These are phyloP conservation scores for Amylocystis lapponica DNA, from an alignment of 768 basidiomycete species.

Conservation along the genomic window DNA sequence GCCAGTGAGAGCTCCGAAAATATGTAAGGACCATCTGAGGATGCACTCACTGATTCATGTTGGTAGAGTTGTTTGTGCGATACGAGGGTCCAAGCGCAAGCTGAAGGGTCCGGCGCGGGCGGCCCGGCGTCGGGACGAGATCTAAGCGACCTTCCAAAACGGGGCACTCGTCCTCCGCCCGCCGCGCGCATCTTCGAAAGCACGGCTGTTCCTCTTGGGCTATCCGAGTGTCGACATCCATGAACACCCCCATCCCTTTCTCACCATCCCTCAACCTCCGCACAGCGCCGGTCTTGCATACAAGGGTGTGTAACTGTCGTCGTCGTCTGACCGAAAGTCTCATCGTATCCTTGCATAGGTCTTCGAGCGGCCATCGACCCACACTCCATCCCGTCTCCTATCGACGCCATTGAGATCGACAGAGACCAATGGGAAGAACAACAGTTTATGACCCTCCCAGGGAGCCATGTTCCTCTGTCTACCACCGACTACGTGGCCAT, in stretches of 20 bases:
- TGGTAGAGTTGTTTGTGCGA: too few relatives aligned
- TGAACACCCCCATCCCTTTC: conserved; percentile 14
- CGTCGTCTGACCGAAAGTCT: background rate
- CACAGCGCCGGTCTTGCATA: conserved; percentile 51
- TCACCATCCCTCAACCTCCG: conserved; percentile 50
- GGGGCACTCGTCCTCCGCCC: background rate
- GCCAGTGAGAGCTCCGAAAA: too few relatives aligned
- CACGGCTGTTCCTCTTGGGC: background rate
- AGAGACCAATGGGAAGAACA: conserved; percentile 72
- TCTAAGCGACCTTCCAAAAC: background rate
- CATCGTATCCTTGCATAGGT: conserved; percentile 37
- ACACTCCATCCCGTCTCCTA: conserved; percentile 86
- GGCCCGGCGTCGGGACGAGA: too few relatives aligned
- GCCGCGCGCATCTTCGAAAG: background rate
- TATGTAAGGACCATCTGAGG: too few relatives aligned
- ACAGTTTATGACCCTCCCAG: conserved; percentile 57
- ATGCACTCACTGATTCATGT: too few relatives aligned
- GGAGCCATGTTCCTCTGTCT: conserved; percentile 69
- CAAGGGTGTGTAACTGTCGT: conserved; percentile 27
- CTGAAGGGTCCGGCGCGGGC: too few relatives aligned
- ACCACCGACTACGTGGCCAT: conserved; percentile 85
- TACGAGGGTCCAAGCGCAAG: too few relatives aligned
- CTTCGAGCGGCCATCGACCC: conserved; percentile 81
- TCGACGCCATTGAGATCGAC: conserved; percentile 74
- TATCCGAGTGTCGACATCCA: background rate